phyloP scores from a whole-genome alignment of 2,329 filamentous ascomycete species.

The Xylariales sp. region DNA sequence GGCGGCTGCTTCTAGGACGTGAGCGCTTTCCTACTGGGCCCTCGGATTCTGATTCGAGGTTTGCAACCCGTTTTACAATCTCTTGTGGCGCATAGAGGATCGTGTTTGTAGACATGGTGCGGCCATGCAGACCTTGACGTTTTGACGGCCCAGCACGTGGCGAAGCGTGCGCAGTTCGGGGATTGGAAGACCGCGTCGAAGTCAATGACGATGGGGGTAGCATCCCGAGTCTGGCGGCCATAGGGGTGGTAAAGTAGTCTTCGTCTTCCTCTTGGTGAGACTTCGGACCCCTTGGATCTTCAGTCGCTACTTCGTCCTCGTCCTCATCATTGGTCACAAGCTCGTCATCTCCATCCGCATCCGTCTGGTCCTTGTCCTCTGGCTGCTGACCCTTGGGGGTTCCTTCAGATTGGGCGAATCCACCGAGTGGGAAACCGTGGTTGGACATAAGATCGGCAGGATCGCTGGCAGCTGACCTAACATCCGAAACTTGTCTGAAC shows the following conservation, averaged over 20 bases:
- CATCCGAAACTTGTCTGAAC: conserved; percentile 48
- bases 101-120: conserved; percentile 76
- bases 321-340: conserved; percentile 77
- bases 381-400: conserved; percentile 41
- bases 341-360: conserved; percentile 87
- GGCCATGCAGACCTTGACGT: conserved; percentile 52
- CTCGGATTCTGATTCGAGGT: conserved; percentile 35
- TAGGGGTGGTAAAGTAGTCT: conserved; percentile 53
- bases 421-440: conserved; percentile 23
- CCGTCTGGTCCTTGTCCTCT: conserved; percentile 60
- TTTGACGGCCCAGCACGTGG: conserved; percentile 24
- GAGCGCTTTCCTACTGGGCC: conserved; percentile 25
- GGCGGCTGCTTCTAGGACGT: conserved; percentile 33
- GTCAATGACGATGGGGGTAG: conserved; percentile 27
- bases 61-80: conserved; percentile 26
- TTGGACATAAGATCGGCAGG: conserved; percentile 57
- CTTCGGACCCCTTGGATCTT: conserved; percentile 21
- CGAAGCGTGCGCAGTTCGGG: conserved; percentile 29
- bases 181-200: conserved; percentile 18
- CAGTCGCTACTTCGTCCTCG: conserved; percentile 47
- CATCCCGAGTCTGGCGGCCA: conserved; percentile 34
- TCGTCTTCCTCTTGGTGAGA: conserved; percentile 31
- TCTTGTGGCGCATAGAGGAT: conserved; percentile 75
- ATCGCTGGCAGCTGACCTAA: conserved; percentile 58
- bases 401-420: conserved; percentile 22